A percentile compares a stretch with the other conserved stretches of the same genome.
These are phyloP conservation scores for Metarhizium album DNA, from an alignment of 2,329 filamentous ascomycete genomes.

Conservation along the genomic window DNA sequence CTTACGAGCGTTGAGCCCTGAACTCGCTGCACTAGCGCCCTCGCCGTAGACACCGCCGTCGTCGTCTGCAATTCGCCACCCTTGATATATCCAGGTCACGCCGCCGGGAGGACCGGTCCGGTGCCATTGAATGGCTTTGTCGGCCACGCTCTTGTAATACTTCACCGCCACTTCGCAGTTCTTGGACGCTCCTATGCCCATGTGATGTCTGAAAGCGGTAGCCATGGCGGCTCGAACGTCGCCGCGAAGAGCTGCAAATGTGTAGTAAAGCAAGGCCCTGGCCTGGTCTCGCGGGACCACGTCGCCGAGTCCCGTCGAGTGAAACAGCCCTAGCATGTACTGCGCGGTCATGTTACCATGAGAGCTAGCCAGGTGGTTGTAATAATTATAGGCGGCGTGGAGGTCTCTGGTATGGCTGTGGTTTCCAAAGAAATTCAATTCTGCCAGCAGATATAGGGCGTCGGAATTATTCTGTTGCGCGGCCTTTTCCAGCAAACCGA, in stretches of 20 bases:
- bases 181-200: conserved; percentile 73
- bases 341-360: conserved; percentile 87
- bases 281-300: conserved; percentile 79
- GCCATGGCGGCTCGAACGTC: conserved; percentile 89
- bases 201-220: conserved; percentile 73
- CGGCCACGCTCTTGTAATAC: conserved; percentile 88
- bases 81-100: conserved; percentile 62
- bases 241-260: conserved; percentile 77
- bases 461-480: conserved; percentile 57
- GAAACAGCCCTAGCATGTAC: conserved; percentile 91
- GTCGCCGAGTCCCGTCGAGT: conserved; percentile 81
- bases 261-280: conserved; percentile 86
- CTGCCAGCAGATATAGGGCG: conserved; percentile 78
- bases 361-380: conserved; percentile 62
- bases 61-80: conserved; percentile 82
- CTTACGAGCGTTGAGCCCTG: conserved; percentile 70
- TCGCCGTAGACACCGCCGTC: conserved; percentile 89
- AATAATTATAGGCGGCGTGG: conserved; percentile 66
- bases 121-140: conserved; percentile 83
- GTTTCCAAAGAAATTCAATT: conserved; percentile 96
- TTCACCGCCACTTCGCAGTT: conserved; percentile 76
- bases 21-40: conserved; percentile 81
- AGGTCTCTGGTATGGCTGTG: conserved; percentile 80
- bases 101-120: conserved; percentile 86
- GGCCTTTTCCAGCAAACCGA: conserved; percentile 41